Evolutionary conservation across 1,284 basidiomycete species (phyloP).

Genomic region (Rhodotorula glutinis): DNA sequence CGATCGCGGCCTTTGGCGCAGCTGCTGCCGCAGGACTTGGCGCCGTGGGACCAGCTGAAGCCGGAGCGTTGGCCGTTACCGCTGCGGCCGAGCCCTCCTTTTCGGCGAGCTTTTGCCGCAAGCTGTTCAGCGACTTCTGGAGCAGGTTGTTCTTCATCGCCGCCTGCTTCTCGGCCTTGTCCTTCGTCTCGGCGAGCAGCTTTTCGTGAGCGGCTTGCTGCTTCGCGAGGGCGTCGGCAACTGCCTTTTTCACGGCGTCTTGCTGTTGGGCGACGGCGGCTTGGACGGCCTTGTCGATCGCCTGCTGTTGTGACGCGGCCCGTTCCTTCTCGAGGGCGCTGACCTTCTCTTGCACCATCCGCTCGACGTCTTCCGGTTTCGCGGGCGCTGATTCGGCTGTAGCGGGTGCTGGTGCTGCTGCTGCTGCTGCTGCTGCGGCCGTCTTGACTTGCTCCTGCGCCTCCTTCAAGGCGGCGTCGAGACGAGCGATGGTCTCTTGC

Average conservation of each 20-base stretch:
- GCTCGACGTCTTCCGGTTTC: conserved; percentile 21
- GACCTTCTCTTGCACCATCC: conserved; percentile 33
- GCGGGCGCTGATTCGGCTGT: not conserved
- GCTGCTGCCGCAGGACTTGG: not conserved
- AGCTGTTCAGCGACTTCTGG: conserved; percentile 14
- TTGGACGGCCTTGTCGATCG: conserved; percentile 31
- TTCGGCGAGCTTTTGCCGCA: conserved; percentile 18
- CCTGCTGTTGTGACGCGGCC: conserved; percentile 16
- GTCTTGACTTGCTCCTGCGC: conserved; percentile 18
- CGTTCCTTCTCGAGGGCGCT: conserved; percentile 26
- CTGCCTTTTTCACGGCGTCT: conserved; percentile 27
- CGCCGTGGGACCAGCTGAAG: not conserved
- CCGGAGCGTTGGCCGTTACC: not conserved
- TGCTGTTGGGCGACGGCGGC: conserved; percentile 9
- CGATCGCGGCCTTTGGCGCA: no score
- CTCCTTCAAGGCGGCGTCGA: conserved; percentile 31
- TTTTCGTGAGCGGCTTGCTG: conserved; percentile 26
- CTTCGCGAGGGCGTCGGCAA: conserved; percentile 22
- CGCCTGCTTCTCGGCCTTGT: conserved; percentile 28
- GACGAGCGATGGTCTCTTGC: conserved; percentile 28
- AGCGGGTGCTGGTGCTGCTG: not conserved
- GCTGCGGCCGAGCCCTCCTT: not conserved
- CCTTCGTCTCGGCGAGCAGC: conserved; percentile 21
- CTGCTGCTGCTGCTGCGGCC: conserved; percentile 12
- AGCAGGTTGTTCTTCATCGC: conserved; percentile 30